Evolutionary conservation across 306 rosid genomes (phyloP).

Genomic region (Mimosa bimucronata): DNA sequence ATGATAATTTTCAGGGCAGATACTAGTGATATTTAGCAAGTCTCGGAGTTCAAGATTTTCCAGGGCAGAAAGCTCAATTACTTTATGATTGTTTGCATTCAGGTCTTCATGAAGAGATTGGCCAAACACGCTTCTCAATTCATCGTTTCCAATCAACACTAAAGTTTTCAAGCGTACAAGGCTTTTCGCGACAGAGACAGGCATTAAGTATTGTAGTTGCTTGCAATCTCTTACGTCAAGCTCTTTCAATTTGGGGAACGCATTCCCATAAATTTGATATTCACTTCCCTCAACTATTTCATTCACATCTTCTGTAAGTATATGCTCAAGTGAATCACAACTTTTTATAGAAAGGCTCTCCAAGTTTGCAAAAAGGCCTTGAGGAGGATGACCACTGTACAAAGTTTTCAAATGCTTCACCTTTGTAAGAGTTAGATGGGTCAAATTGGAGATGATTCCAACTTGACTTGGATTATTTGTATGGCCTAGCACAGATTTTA

Average conservation of each 20-base stretch:
- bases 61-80: background rate
- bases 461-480: background rate
- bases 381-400: background rate
- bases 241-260: background rate
- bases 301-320: background rate
- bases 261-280: background rate
- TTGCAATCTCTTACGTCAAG: background rate
- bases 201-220: conserved; percentile 22
- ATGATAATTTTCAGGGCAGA: background rate
- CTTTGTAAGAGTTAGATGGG: background rate
- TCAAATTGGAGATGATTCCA: background rate
- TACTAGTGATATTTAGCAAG: background rate
- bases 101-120: background rate
- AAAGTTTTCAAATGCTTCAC: background rate
- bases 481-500: background rate
- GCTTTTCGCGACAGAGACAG: background rate
- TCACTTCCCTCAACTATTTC: background rate
- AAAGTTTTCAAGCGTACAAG: conserved; percentile 12
- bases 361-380: background rate
- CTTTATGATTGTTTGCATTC: background rate
- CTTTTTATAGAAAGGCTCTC: fast-evolving
- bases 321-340: background rate
- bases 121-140: background rate
- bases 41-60: fast-evolving
- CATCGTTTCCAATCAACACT: background rate